phyloP scores from a whole-genome alignment of 352 stramenopile species.

The Pythium monospermum region DNA sequence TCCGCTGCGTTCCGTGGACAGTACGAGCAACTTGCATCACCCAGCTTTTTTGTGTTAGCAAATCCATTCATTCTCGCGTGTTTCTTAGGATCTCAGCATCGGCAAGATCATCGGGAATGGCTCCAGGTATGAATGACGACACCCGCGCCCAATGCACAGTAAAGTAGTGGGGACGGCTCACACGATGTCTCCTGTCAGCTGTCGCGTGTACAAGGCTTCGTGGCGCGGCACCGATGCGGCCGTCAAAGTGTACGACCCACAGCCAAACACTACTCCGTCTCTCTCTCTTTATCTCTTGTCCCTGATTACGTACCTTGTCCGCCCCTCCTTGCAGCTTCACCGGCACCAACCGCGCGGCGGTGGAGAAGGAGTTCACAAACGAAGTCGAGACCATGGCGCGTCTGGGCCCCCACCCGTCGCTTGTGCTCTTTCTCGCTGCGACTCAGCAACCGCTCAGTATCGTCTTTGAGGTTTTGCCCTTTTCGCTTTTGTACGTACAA shows the following conservation, averaged over 20 bases:
- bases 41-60: background rate
- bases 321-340: slow-evolving; percentile 36
- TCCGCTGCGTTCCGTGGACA: slow-evolving; percentile 5
- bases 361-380: slow-evolving; percentile 73
- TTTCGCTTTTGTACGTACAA: slow-evolving; percentile 64
- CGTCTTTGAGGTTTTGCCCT: slow-evolving; percentile 71
- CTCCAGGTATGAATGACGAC: slow-evolving; percentile 37
- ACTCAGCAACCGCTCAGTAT: slow-evolving; percentile 54
- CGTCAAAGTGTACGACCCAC: slow-evolving; percentile 52
- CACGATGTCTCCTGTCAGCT: slow-evolving; percentile 25
- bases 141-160: background rate
- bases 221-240: slow-evolving; percentile 72
- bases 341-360: slow-evolving; percentile 28
- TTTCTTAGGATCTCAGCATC: slow-evolving; percentile 26
- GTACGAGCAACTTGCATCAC: slow-evolving; percentile 3
- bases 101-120: slow-evolving; percentile 58
- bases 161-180: background rate
- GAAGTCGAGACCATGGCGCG: slow-evolving; percentile 69
- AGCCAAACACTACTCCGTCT: background rate
- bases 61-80: background rate
- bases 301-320: background rate
- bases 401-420: slow-evolving; percentile 57
- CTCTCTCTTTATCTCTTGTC: background rate
- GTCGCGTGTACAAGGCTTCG: slow-evolving; percentile 68
- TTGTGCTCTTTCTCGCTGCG: slow-evolving; percentile 68